Conservation (phyloP, 345 rosid genomes). For the Dipteronia sinensis region DNA sequence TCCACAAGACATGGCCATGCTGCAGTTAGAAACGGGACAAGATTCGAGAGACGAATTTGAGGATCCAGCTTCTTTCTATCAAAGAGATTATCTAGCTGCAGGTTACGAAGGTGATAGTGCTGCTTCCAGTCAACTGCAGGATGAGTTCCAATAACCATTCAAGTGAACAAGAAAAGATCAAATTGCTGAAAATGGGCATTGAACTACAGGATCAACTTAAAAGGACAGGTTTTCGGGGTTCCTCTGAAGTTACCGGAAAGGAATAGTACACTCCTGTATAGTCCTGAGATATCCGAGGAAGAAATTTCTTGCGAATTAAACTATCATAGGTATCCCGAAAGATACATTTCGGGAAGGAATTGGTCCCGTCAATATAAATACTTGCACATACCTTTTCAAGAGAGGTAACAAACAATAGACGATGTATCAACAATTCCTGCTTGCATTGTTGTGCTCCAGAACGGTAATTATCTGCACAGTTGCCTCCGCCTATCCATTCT, state of each 20-base stretch:
- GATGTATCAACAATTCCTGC: too few relatives aligned
- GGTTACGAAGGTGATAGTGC: constrained; percentile 48
- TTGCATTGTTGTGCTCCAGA: constrained; percentile 24
- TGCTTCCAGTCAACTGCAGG: constrained; percentile 39
- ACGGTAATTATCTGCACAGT: too few relatives aligned
- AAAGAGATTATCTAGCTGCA: constrained; percentile 34
- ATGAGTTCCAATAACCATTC: constrained; percentile 39
- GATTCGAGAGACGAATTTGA: constrained; percentile 43
- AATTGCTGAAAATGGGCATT: constrained; percentile 48
- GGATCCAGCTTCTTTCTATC: constrained; percentile 39
- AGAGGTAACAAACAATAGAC: constrained; percentile 36
- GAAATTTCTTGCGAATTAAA: constrained; percentile 15
- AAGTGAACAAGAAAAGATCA: constrained; percentile 47
- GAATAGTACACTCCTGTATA: constrained; percentile 29
- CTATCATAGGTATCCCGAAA: constrained; percentile 31
- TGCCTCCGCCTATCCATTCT: too few relatives aligned
- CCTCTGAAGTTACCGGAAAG: constrained; percentile 31
- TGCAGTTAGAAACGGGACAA: constrained; percentile 36
- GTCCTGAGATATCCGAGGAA: constrained; percentile 28
- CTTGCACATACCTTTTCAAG: constrained; percentile 49
- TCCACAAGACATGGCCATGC: constrained; percentile 37
- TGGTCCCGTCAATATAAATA: constrained; percentile 36
- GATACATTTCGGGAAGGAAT: constrained; percentile 29
- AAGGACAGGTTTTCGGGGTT: constrained; percentile 32
- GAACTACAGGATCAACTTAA: constrained; percentile 62